Base-by-base conservation (phyloP, 176 grass and related monocot genomes). In the Aegilops bicornis region DNA sequence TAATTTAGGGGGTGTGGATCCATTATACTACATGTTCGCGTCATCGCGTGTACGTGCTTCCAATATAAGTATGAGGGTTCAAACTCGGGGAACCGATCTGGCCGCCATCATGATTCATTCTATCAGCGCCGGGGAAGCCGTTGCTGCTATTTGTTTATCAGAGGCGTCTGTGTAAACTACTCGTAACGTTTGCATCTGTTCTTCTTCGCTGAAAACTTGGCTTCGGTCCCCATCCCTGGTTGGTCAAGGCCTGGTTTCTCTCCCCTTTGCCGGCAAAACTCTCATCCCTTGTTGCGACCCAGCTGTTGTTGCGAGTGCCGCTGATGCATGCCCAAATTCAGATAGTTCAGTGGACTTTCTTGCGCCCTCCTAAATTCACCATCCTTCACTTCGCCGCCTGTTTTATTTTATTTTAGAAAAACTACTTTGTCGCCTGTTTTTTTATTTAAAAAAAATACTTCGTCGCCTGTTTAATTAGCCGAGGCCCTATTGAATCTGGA, bases 151-250 rank as follows among this genome's bases (percentile, higher is more conserved):
- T 59, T 24, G 48, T 81, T 69, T 64, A 56, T 72, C 50, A 0
- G 17, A 50, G 12, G 8, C 32, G 23, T 17, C 11, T 71, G 65
- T 39, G 70, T 43, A 43, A 65, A 45, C 19, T 33, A 25, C 5
- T 9, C 36, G 1, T 8, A 40, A 7, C 17, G 76, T 58, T 85
- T 47, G 64, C 78, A 27, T 81, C 64, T 73, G 9, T 42, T 42
- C 39, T 54, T 24, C 73, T 59, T 66, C 6, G 43, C 90, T 42
- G 87, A 89, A 89, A 89, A 83, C 90, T 25, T 89, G 87, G 87
- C 72, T 86, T 92, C 30, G 73, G 87, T 89, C 87, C 83, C 83
- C 83, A n/a, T 79, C 79, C 29, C 59, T 32, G 65, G 20, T 48
- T 83, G 79, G 20, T 52, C 79, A 79, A 79, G 83, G 4, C 87